Percentiles rank a stretch among this genome's conserved stretches.
phyloP scores from a whole-genome alignment of 306 rosid genomes.

The Acacia acuminata region DNA sequence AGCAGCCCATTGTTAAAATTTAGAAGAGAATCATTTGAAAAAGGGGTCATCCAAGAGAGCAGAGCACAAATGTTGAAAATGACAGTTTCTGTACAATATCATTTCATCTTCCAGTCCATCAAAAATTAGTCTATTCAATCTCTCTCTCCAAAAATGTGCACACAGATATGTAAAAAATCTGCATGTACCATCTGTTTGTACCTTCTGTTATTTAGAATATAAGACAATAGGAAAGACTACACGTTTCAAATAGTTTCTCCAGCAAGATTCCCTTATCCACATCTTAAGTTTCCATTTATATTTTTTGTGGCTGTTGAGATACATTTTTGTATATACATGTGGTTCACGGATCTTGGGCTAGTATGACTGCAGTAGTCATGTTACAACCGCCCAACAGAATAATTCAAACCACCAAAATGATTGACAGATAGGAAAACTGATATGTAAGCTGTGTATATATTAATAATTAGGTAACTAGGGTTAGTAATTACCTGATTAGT shows the following conservation, averaged over 20 bases:
- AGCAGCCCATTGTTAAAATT: not conserved
- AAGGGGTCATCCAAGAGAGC: slow-evolving; percentile 27
- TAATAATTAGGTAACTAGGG: no score
- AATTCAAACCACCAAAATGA: not conserved
- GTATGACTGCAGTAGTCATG: not conserved
- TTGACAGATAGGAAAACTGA: slow-evolving; percentile 1
- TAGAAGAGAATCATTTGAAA: slow-evolving; percentile 16
- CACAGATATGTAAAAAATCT: not conserved
- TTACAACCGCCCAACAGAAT: not conserved
- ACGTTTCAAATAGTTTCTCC: not conserved
- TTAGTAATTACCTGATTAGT: no score
- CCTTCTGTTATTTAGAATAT: not conserved
- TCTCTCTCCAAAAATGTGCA: not conserved
- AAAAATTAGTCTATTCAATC: not conserved
- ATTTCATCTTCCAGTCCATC: not conserved
- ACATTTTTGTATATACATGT: not conserved
- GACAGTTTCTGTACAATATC: not conserved
- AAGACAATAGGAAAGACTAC: not conserved
- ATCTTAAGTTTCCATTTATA: not conserved
- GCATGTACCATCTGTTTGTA: not conserved
- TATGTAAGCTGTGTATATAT: no score
- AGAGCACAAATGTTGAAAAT: slow-evolving; percentile 21
- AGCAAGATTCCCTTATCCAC: not conserved
- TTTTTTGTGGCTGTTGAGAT: not conserved
- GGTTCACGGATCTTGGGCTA: not conserved